These are phyloP conservation scores for Aciculosporium take DNA, from an alignment of 2,329 filamentous ascomycete genomes.

Conservation along the genomic window DNA sequence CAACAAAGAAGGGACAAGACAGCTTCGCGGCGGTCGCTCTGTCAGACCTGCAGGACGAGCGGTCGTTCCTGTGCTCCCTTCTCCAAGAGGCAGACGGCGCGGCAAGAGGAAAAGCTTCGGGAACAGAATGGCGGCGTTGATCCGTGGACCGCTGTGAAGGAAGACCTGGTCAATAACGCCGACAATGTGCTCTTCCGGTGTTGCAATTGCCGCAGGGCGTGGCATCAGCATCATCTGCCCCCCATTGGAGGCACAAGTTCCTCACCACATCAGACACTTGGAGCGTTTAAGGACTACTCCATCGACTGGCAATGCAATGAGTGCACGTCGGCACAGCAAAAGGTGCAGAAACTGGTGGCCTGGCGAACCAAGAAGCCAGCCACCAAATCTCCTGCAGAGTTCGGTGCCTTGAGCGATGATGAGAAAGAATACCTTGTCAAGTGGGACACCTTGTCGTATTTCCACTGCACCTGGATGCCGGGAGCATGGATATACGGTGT, in stretches of 20 bases:
- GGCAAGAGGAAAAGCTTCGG: slow-evolving; percentile 72
- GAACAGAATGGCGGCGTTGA: slow-evolving; percentile 68
- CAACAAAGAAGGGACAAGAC: slow-evolving; percentile 52
- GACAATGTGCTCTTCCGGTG: slow-evolving; percentile 76
- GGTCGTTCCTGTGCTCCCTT: slow-evolving; percentile 64
- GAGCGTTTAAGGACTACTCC: slow-evolving; percentile 59
- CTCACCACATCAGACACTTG: slow-evolving; percentile 20
- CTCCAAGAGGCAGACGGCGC: slow-evolving; percentile 53
- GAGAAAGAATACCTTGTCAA: slow-evolving; percentile 88
- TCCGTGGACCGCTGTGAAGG: slow-evolving; percentile 51
- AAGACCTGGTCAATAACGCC: slow-evolving; percentile 56
- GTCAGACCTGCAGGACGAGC: slow-evolving; percentile 51
- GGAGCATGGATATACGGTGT: slow-evolving; percentile 79
- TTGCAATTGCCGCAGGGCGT: slow-evolving; percentile 57
- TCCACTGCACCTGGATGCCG: slow-evolving; percentile 72
- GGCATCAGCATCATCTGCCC: slow-evolving; percentile 74
- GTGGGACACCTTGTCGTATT: slow-evolving; percentile 71
- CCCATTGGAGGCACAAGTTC: slow-evolving; percentile 22
- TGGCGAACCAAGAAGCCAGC: slow-evolving; percentile 53
- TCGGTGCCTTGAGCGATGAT: slow-evolving; percentile 39
- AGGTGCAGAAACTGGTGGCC: slow-evolving; percentile 67
- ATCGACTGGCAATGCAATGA: slow-evolving; percentile 67
- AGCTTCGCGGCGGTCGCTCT: slow-evolving; percentile 57
- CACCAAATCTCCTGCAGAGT: slow-evolving; percentile 15
- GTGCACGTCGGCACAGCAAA: slow-evolving; percentile 49